These are phyloP conservation scores for Leccinum barrowsii DNA, from an alignment of 768 basidiomycete genomes.

Conservation along the genomic window DNA sequence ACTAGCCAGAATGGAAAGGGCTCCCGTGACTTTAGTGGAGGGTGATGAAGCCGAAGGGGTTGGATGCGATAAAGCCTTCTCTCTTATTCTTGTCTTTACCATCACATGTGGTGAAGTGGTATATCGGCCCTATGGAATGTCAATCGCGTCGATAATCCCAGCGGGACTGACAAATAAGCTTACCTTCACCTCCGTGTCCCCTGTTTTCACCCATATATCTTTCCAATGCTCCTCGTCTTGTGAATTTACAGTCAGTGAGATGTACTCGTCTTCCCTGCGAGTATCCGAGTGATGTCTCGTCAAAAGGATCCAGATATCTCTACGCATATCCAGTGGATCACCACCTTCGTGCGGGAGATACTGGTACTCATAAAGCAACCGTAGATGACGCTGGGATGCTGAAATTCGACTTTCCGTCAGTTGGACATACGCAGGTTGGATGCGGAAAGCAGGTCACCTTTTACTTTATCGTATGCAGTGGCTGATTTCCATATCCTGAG, in stretches of 20 bases:
- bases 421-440: background rate
- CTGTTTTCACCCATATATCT: conserved; percentile 21
- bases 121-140: conserved; percentile 35
- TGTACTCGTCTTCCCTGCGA: conserved; percentile 59
- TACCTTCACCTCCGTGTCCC: conserved; percentile 40
- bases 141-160: background rate
- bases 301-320: conserved; percentile 78
- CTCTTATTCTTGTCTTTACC: conserved; percentile 15
- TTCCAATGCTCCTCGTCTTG: conserved; percentile 41
- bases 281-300: conserved; percentile 70
- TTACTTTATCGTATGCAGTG: conserved; percentile 30
- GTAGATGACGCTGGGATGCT: conserved; percentile 42
- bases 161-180: background rate
- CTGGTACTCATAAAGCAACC: conserved; percentile 34
- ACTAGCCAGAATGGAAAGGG: conserved; percentile 55
- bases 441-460: conserved; percentile 31
- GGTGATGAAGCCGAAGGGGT: background rate
- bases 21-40: conserved; percentile 32
- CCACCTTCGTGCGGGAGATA: background rate
- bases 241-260: conserved; percentile 46
- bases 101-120: conserved; percentile 47
- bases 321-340: conserved; percentile 10
- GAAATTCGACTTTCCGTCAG: background rate
- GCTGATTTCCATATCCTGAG: conserved; percentile 44
- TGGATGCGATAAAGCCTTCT: conserved; percentile 22